Percentiles rank a stretch among this genome's conserved stretches.
phyloP scores from a whole-genome alignment of 345 rosid genomes.

The Erodium maritimum region DNA sequence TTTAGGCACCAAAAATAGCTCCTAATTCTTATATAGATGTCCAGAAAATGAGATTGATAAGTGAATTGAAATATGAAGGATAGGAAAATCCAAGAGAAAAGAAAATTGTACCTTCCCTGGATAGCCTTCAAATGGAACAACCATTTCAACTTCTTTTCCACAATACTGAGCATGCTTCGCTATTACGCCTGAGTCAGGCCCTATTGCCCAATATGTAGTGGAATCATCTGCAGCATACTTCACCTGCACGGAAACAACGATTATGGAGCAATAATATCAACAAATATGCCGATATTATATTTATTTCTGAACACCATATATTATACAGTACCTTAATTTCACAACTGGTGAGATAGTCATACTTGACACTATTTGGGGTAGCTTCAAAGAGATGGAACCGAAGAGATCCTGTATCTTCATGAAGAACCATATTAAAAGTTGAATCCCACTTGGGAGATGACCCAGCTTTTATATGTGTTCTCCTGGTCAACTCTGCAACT shows the following conservation, averaged over 20 bases:
- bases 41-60: background rate
- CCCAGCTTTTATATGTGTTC: slow-evolving; percentile 51
- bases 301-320: too few relatives aligned
- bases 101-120: slow-evolving; percentile 57
- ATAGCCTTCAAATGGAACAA: slow-evolving; percentile 84
- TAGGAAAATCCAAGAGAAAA: background rate
- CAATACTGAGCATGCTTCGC: slow-evolving; percentile 67
- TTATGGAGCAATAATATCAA: background rate
- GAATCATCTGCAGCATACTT: slow-evolving; percentile 82
- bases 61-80: background rate
- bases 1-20: background rate
- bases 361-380: slow-evolving; percentile 50
- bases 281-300: background rate
- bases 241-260: slow-evolving; percentile 31
- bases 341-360: slow-evolving; percentile 66
- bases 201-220: slow-evolving; percentile 83
- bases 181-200: slow-evolving; percentile 57
- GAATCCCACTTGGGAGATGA: slow-evolving; percentile 70
- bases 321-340: slow-evolving; percentile 66
- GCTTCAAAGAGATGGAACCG: slow-evolving; percentile 61
- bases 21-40: background rate
- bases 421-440: slow-evolving; percentile 85
- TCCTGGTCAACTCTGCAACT: slow-evolving; percentile 68
- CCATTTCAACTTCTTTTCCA: slow-evolving; percentile 78
- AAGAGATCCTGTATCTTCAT: slow-evolving; percentile 58